Evolutionary conservation across 352 stramenopile genomes (phyloP), one percentile per base, ranked within the genome.

Genomic region (Globisporangium megalacanthum): DNA sequence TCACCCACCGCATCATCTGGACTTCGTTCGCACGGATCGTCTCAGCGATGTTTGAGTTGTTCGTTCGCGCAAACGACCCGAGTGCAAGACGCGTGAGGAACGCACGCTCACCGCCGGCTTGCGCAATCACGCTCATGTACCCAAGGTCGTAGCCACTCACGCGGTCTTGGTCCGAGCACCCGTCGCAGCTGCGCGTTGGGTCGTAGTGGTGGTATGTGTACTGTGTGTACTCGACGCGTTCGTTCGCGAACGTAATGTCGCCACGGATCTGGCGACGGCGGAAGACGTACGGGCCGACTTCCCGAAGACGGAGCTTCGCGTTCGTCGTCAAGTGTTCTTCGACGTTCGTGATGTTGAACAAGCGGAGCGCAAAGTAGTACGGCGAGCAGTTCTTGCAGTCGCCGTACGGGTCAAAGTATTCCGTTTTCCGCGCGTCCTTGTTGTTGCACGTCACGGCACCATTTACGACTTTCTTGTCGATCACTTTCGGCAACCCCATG

Each of bases 371-470:
- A 57, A 72, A 80, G 65, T 83, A 83, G 70, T 77, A 81, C 36
- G 72, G 75, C 49, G 64, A 69, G 58, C 75, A 83, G 65, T 79
- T 74, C 6, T 83, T 60, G 55, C 75, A 85, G 64, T 85, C 72
- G 22, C 72, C 70, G 66, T 84, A 84, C 39, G 64, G 52, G 62
- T 86, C 77, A 19, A 68, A 17, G 60, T 71, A 87, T 33, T 49
- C 56, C 22, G 79, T 63, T 6, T 80, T 70, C 48, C 59, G 42
- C 36, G 54, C 61, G 17, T 68, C 72, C 7, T 62, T 58, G 19
- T 50, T n/a, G 22, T 67, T 58, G 47, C 73, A 85, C 33, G 71
- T 65, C n/a, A 76, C 65, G 46, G 83, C 75, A 6, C 73, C 70
- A 29, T 62, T 54, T 37, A 67, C 47, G 33, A 85, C 55, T 50